phyloP scores from a whole-genome alignment of 352 stramenopile species.

The Globisporangium lucens region DNA sequence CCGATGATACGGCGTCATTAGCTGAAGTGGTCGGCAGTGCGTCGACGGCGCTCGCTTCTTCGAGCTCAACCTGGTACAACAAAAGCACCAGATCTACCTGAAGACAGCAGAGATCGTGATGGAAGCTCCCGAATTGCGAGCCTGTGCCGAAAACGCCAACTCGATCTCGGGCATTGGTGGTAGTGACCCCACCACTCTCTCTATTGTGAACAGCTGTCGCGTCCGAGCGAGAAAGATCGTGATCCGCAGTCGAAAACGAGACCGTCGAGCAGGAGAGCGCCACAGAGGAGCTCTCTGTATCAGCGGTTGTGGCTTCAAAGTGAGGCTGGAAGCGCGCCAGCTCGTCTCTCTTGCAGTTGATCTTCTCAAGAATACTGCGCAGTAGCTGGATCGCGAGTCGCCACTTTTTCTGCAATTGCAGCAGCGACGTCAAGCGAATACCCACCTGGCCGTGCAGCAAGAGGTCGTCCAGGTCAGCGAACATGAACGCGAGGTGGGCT shows the following conservation, averaged over 20 bases:
- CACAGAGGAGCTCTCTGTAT: background rate
- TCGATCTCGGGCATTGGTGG: constrained; percentile 20
- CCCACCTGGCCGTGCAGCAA: constrained; percentile 44
- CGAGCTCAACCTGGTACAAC: constrained; percentile 54
- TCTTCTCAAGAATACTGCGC: constrained; percentile 30
- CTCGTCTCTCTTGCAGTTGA: constrained; percentile 38
- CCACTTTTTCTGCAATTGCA: constrained; percentile 26
- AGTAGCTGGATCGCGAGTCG: constrained; percentile 34
- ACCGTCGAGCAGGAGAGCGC: constrained; percentile 36
- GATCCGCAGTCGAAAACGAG: constrained; percentile 23
- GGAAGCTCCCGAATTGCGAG: constrained; percentile 43
- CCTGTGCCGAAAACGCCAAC: constrained; percentile 54
- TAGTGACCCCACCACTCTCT: background rate
- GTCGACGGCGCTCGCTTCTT: constrained; percentile 37
- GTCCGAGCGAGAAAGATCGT: constrained; percentile 14
- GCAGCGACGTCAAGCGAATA: constrained; percentile 35
- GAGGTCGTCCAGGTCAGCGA: constrained; percentile 48
- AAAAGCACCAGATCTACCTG: constrained; percentile 51
- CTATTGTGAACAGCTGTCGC: background rate
- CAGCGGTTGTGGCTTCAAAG: constrained; percentile 20
- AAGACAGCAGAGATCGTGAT: constrained; percentile 57
- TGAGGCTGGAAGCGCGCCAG: constrained; percentile 33
- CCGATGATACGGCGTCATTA: background rate
- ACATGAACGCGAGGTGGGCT: constrained; percentile 38
- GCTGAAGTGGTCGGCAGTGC: constrained; percentile 6